Evolutionary conservation across 495 filamentous ascomycete species (phyloP).

Genomic region (Aspergillus biplanus): DNA sequence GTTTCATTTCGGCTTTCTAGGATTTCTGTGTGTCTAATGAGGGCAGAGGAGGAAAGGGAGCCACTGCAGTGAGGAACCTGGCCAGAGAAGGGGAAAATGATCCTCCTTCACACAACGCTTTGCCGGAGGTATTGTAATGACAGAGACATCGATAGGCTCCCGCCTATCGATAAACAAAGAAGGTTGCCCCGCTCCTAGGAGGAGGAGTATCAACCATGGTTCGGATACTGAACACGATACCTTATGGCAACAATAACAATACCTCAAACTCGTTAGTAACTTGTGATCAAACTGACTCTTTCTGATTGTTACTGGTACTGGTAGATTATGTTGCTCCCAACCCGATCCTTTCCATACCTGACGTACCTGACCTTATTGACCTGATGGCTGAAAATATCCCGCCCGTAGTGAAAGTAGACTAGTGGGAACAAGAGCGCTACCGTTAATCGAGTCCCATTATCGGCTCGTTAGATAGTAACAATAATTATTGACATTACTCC

Average conservation of each 20-base stretch:
- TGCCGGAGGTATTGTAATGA: constrained; percentile 15
- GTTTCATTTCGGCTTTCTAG: neutral
- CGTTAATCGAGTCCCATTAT: neutral
- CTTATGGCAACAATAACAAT: too few relatives aligned
- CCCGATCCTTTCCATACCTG: too few relatives aligned
- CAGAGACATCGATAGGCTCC: constrained; percentile 31
- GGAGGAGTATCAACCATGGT: constrained; percentile 7
- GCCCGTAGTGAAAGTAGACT: neutral
- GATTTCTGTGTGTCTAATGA: neutral
- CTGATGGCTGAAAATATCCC: neutral
- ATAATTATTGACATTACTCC: neutral
- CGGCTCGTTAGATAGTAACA: neutral
- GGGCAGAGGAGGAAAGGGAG: neutral
- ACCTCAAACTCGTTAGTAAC: too few relatives aligned
- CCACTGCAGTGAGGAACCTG: too few relatives aligned
- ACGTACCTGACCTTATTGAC: too few relatives aligned
- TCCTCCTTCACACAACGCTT: neutral
- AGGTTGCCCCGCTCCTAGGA: constrained; percentile 13
- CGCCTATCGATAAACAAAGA: constrained; percentile 21
- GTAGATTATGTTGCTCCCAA: neutral
- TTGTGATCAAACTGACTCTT: neutral
- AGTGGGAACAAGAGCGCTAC: neutral
- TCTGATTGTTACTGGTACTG: neutral
- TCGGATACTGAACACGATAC: constrained; percentile 15
- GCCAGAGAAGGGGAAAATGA: neutral